These are phyloP conservation scores for Hondaea fermentalgiana DNA, from an alignment of 108 stramenopile species.

Conservation along the genomic window DNA sequence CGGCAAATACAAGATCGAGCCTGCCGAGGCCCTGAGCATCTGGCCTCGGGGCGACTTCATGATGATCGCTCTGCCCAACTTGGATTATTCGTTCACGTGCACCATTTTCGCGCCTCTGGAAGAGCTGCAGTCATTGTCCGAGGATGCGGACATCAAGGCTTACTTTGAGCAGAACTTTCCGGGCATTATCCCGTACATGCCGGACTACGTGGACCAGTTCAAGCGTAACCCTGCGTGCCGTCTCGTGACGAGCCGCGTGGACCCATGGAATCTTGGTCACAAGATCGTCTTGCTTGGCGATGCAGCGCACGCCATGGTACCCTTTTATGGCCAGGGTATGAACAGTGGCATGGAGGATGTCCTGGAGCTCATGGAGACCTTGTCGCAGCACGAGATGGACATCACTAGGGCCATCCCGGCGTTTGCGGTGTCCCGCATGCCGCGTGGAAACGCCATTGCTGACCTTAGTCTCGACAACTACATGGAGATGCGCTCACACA, in stretches of 20 bases:
- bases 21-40: constrained; percentile 25
- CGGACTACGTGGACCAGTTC: constrained; percentile 61
- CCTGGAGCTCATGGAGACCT: constrained; percentile 37
- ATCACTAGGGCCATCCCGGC: not conserved
- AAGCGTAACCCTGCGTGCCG: constrained; percentile 47
- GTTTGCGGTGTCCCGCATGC: constrained; percentile 1
- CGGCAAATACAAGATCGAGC: not conserved
- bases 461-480: constrained; percentile 32
- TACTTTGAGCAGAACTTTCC: constrained; percentile 59
- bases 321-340: constrained; percentile 77
- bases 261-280: constrained; percentile 34
- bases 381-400: not conserved
- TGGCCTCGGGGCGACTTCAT: constrained; percentile 40
- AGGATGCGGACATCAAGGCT: constrained; percentile 18
- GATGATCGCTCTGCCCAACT: constrained; percentile 39
- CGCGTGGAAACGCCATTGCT: constrained; percentile 20
- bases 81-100: constrained; percentile 30
- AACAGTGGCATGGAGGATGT: constrained; percentile 75
- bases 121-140: not conserved
- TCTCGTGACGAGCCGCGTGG: constrained; percentile 54
- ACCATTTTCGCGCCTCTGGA: constrained; percentile 29
- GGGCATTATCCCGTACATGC: constrained; percentile 31
- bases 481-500: constrained; percentile 28
- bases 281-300: constrained; percentile 69
- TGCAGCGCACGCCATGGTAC: constrained; percentile 70